These are phyloP conservation scores for Penicillium nordicum DNA, from an alignment of 2,329 filamentous ascomycete species.

Conservation along the genomic window DNA sequence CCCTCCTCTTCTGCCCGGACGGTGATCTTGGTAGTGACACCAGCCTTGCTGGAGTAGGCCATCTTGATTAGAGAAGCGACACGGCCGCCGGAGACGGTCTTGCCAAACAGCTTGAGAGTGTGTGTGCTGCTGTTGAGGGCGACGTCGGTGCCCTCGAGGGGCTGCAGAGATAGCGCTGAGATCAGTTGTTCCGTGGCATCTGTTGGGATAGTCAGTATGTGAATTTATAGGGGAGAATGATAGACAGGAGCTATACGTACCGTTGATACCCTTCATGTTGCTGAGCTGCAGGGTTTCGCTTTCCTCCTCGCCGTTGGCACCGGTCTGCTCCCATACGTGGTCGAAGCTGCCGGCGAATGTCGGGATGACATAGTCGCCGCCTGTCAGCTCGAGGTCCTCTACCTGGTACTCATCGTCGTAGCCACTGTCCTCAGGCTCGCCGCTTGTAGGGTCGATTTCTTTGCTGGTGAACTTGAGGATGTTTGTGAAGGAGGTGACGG, in stretches of 20 bases:
- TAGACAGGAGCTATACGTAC: constrained; percentile 53
- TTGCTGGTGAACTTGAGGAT: constrained; percentile 95
- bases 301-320: constrained; percentile 81
- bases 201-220: constrained; percentile 34
- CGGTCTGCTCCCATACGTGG: constrained; percentile 91
- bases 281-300: constrained; percentile 87
- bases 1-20: constrained; percentile 90
- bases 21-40: constrained; percentile 93
- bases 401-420: constrained; percentile 99
- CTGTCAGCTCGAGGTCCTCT: constrained; percentile 83
- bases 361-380: constrained; percentile 90
- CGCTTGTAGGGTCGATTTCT: constrained; percentile 93
- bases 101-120: constrained; percentile 91
- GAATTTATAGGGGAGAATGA: constrained; percentile 24
- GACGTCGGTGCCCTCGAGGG: constrained; percentile 90
- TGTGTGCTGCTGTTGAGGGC: constrained; percentile 85
- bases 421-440: constrained; percentile 83
- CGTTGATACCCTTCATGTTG: constrained; percentile 85
- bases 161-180: constrained; percentile 83
- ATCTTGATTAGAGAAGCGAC: constrained; percentile 86
- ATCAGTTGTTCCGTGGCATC: constrained; percentile 91
- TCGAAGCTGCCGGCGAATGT: constrained; percentile 93
- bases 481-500: constrained; percentile 81
- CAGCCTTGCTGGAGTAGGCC: constrained; percentile 88
- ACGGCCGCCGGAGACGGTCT: constrained; percentile 85